Evolutionary conservation across 1,284 basidiomycete genomes (phyloP).

Genomic region (Tilletia caries): DNA sequence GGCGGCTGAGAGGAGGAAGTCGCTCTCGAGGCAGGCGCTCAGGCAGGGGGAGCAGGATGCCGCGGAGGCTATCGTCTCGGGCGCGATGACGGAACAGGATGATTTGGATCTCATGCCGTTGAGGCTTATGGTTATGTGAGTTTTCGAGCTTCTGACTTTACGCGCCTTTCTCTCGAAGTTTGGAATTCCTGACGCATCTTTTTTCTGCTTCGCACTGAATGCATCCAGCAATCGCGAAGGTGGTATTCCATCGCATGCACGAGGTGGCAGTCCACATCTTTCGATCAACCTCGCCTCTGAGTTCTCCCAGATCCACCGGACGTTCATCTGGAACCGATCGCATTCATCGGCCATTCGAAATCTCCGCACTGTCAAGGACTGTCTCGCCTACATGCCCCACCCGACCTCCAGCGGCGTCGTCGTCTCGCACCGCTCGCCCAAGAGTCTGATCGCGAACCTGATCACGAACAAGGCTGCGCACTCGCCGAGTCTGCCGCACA

Average conservation of each 20-base stretch:
- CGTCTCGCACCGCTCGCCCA: slow-evolving; percentile 94
- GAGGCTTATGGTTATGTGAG: slow-evolving; percentile 83
- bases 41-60: background rate
- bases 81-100: slow-evolving; percentile 20
- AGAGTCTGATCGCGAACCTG: slow-evolving; percentile 89
- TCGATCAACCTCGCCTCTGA: slow-evolving; percentile 92
- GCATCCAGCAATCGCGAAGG: slow-evolving; percentile 72
- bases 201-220: background rate
- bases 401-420: slow-evolving; percentile 82
- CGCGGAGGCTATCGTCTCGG: slow-evolving; percentile 3
- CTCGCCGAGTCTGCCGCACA: slow-evolving; percentile 88
- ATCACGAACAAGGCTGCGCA: slow-evolving; percentile 98
- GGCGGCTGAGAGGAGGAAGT: slow-evolving; percentile 9
- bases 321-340: slow-evolving; percentile 78
- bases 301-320: slow-evolving; percentile 77
- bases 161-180: background rate
- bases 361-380: slow-evolving; percentile 79
- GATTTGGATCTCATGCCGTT: slow-evolving; percentile 60
- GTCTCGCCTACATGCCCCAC: slow-evolving; percentile 86
- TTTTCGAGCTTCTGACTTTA: background rate
- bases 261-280: slow-evolving; percentile 87
- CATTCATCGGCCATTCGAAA: slow-evolving; percentile 86
- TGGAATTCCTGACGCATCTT: background rate
- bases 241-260: slow-evolving; percentile 94
- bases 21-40: background rate